These are phyloP conservation scores for Eleusine indica DNA, from an alignment of 176 grass and related monocot species.

Conservation along the genomic window DNA sequence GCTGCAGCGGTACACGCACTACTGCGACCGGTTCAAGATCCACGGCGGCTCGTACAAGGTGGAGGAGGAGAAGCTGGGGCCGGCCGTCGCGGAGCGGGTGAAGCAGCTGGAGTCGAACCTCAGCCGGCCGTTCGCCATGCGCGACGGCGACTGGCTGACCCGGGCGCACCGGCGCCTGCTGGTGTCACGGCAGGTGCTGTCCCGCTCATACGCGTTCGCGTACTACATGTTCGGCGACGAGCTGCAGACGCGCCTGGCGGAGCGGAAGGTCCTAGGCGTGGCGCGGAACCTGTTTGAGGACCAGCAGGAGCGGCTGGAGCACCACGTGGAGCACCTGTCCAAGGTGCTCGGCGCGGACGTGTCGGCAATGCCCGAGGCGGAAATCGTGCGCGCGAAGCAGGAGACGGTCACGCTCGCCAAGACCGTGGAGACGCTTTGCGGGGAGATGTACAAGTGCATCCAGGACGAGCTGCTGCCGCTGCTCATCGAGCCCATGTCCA, in stretches of 20 bases:
- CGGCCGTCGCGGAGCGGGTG: constrained; percentile 10
- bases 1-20: constrained; percentile 52
- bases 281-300: constrained; percentile 63
- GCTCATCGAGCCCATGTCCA: constrained; percentile 36
- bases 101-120: constrained; percentile 16
- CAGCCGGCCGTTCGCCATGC: neutral
- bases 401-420: constrained; percentile 41
- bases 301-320: constrained; percentile 66
- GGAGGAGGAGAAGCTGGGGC: constrained; percentile 38
- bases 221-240: constrained; percentile 66
- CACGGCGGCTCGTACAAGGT: constrained; percentile 45
- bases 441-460: constrained; percentile 57
- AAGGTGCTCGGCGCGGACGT: constrained; percentile 12
- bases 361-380: neutral
- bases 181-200: constrained; percentile 46
- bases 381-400: constrained; percentile 42
- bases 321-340: constrained; percentile 55
- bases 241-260: neutral
- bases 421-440: constrained; percentile 50
- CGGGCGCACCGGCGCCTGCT: constrained; percentile 44
- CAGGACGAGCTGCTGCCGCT: constrained; percentile 58
- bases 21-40: constrained; percentile 54
- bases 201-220: constrained; percentile 55
- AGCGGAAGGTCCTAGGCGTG: neutral
- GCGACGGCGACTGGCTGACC: constrained; percentile 48